phyloP scores from a whole-genome alignment of 495 filamentous ascomycete genomes.

The Trichocladium antarcticum region DNA sequence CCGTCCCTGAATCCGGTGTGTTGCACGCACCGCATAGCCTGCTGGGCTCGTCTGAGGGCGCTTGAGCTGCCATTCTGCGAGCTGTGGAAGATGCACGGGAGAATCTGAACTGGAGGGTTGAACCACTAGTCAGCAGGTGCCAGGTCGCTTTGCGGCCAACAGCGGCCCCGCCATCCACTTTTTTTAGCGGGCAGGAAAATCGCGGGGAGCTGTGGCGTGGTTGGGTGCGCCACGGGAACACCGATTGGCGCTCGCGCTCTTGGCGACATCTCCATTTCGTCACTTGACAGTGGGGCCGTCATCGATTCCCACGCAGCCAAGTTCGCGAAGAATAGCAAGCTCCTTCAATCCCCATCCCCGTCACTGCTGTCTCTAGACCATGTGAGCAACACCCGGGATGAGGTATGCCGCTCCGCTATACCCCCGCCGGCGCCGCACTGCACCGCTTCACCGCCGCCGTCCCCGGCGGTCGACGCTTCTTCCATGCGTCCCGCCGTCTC shows the following conservation, averaged over 20 bases:
- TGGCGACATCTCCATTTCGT: conserved; percentile 9
- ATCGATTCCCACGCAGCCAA: neutral
- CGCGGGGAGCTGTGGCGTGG: conserved; percentile 13
- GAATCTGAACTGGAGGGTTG: neutral
- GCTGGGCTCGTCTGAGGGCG: conserved; percentile 31
- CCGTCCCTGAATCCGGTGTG: too few relatives aligned
- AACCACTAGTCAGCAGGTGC: neutral
- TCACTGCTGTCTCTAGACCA: neutral
- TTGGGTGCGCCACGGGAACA: neutral
- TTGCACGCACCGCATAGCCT: conserved; percentile 37
- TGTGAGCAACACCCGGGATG: conserved; percentile 29
- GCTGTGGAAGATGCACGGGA: neutral
- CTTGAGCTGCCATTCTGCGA: conserved; percentile 35
- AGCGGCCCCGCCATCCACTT: conserved; percentile 1
- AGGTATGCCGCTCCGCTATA: conserved; percentile 42
- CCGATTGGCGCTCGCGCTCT: too few relatives aligned
- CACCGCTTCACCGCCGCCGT: conserved; percentile 8
- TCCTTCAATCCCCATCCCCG: neutral
- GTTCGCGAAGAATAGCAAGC: neutral
- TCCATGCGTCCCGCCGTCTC: conserved; percentile 33
- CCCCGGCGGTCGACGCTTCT: conserved; percentile 17
- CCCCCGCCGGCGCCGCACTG: conserved; percentile 18
- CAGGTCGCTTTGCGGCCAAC: neutral
- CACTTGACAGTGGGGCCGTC: conserved; percentile 7
- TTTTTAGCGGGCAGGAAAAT: neutral